Conservation (phyloP, 331 rosid genomes). For the Acacia concinna region DNA sequence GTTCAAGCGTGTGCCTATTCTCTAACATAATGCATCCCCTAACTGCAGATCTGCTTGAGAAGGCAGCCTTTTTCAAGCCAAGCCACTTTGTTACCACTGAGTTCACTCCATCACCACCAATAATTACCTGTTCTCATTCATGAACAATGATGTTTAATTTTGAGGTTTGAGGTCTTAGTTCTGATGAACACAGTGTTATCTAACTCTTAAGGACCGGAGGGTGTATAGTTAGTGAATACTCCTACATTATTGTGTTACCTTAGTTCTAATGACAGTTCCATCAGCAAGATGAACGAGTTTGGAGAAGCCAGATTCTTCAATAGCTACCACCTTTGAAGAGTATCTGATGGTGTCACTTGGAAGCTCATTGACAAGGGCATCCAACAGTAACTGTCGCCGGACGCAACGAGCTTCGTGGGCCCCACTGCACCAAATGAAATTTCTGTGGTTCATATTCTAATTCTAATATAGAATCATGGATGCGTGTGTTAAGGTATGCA, state of each 20-base stretch:
- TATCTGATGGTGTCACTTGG: slow-evolving; percentile 58
- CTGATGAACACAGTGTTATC: too few relatives aligned
- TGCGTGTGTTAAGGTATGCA: background rate
- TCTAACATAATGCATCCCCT: slow-evolving; percentile 43
- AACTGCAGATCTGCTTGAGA: slow-evolving; percentile 49
- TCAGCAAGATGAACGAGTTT: slow-evolving; percentile 68
- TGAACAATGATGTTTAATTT: background rate
- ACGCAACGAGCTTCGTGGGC: slow-evolving; percentile 56
- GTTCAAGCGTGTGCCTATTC: slow-evolving; percentile 44
- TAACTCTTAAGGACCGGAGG: too few relatives aligned
- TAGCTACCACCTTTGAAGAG: slow-evolving; percentile 26
- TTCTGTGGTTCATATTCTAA: background rate
- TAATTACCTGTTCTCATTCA: slow-evolving; percentile 45
- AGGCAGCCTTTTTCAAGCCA: slow-evolving; percentile 52
- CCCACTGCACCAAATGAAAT: slow-evolving; percentile 35
- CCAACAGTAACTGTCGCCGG: slow-evolving; percentile 48
- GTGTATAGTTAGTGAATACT: background rate
- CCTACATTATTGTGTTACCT: slow-evolving; percentile 45
- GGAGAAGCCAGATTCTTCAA: background rate
- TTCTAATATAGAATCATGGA: background rate
- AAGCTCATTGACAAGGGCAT: slow-evolving; percentile 59
- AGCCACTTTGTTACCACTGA: slow-evolving; percentile 31
- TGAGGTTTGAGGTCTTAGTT: background rate
- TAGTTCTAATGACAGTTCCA: slow-evolving; percentile 58
- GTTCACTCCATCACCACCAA: slow-evolving; percentile 69